phyloP scores from a whole-genome alignment of 2,329 filamentous ascomycete species.

The Monosporascus cannonballus region DNA sequence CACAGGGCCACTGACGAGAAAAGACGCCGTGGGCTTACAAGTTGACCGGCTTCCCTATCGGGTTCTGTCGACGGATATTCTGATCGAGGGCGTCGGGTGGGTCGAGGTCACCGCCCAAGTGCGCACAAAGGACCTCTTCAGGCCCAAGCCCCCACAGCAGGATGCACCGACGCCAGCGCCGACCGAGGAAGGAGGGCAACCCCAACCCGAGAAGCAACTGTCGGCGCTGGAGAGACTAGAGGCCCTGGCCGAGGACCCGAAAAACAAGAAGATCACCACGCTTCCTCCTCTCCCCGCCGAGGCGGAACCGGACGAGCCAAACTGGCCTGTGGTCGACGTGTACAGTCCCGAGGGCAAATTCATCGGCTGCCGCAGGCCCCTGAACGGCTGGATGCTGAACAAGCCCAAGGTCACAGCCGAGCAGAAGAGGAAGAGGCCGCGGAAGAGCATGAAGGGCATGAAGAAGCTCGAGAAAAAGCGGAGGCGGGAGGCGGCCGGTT shows the following conservation, averaged over 20 bases:
- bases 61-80: constrained; percentile 73
- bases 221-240: constrained; percentile 18
- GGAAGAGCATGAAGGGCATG: constrained; percentile 62
- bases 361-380: constrained; percentile 58
- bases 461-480: constrained; percentile 46
- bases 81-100: constrained; percentile 92
- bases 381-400: constrained; percentile 64
- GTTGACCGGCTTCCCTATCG: constrained; percentile 70
- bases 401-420: constrained; percentile 46
- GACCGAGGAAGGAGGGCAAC: constrained; percentile 8
- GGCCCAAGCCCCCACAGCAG: constrained; percentile 1
- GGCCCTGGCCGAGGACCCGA: constrained; percentile 10
- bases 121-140: constrained; percentile 48
- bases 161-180: constrained; percentile 12
- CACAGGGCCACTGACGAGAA: constrained; percentile 64
- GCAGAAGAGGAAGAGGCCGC: constrained; percentile 50
- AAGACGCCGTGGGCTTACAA: constrained; percentile 54
- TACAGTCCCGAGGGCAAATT: constrained; percentile 82
- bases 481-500: constrained; percentile 13
- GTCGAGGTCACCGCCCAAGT: constrained; percentile 83
- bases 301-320: constrained; percentile 22
- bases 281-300: constrained; percentile 7
- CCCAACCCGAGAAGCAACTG: constrained; percentile 8
- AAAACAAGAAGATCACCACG: constrained; percentile 10
- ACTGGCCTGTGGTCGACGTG: constrained; percentile 72